Evolutionary conservation across 768 basidiomycete species (phyloP).

Genomic region (Termitomyces sp.): DNA sequence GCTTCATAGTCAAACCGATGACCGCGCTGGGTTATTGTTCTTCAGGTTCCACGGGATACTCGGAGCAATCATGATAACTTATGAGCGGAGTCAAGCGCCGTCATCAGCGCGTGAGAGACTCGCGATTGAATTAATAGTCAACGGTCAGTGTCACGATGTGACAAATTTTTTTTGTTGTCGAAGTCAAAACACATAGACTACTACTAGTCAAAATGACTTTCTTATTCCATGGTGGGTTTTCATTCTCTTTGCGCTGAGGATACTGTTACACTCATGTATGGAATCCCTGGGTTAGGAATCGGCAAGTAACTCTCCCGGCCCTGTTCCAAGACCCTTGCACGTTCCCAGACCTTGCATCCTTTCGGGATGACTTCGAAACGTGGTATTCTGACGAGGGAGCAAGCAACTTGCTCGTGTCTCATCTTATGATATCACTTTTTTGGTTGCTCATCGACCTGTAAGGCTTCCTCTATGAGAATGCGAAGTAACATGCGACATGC

Average conservation of each 20-base stretch:
- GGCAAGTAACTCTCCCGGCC: neutral
- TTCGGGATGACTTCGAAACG: neutral
- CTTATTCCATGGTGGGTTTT: neutral
- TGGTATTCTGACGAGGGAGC: neutral
- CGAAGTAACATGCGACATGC: neutral
- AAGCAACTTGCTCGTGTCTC: neutral
- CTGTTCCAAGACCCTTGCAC: neutral
- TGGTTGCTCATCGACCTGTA: neutral
- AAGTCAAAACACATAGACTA: too few species aligned
- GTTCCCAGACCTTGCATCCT: neutral
- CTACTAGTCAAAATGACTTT: too few species aligned
- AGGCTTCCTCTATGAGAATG: neutral
- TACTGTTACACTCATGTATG: neutral
- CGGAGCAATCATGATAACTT: neutral
- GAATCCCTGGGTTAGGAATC: neutral
- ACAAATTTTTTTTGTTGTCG: neutral
- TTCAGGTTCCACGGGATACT: neutral
- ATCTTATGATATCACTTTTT: neutral
- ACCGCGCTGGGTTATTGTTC: neutral
- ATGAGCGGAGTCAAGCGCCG: slow-evolving; percentile 5
- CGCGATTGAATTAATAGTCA: neutral
- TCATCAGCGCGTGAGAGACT: slow-evolving; percentile 7
- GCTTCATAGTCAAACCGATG: neutral
- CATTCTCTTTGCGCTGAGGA: neutral
- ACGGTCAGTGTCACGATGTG: neutral